Evolutionary conservation across 139 green algal genomes (phyloP), one percentile per base, ranked within the genome.

Genomic region (Zygnema cylindricum): DNA sequence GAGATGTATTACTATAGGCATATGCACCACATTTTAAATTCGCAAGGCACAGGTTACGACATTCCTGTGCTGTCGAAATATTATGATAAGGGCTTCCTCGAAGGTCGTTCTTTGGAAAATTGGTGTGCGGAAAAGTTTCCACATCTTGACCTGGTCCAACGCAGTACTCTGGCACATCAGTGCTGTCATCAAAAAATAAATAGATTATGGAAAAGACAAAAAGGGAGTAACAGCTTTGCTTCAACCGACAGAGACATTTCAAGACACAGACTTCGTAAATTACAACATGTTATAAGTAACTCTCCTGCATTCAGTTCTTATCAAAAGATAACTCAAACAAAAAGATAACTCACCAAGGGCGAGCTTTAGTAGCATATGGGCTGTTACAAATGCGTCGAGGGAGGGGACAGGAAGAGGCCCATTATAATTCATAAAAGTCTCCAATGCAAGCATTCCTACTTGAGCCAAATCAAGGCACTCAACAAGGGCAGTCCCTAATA

Each of bases 321-420:
- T n/a, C n/a, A n/a, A n/a, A n/a, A n/a, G n/a, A n/a, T n/a, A n/a
- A n/a, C n/a, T n/a, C n/a, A n/a, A n/a, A n/a, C n/a, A n/a, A n/a
- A n/a, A n/a, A n/a, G n/a, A n/a, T n/a, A n/a, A 2, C 42, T 2
- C 21, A 82, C 57, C 32, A 7, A 88, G n/a, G 30, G 69, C 33
- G n/a, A 76, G 38, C 1, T 21, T 41, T 1, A 88, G 55, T n/a
- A 83, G 38, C 69, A 84, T 88, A 75, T 88, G 82, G 32, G 49
- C n/a, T 39, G 32, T 32, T 36, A 89, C 73, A 81, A 71, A 89
- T 2, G 38, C 35, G 23, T 89, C 73, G 35, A 89, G 73, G 73
- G 30, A 69, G 69, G 84, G 84, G 69, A 89, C 84, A 21, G 71
- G 71, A 35, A 63, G 35, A 3, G 84, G 84, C n/a, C 84, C 84